These are phyloP conservation scores for Kodamaea anthophila DNA, from an alignment of 1,139 yeast species.

Conservation along the genomic window DNA sequence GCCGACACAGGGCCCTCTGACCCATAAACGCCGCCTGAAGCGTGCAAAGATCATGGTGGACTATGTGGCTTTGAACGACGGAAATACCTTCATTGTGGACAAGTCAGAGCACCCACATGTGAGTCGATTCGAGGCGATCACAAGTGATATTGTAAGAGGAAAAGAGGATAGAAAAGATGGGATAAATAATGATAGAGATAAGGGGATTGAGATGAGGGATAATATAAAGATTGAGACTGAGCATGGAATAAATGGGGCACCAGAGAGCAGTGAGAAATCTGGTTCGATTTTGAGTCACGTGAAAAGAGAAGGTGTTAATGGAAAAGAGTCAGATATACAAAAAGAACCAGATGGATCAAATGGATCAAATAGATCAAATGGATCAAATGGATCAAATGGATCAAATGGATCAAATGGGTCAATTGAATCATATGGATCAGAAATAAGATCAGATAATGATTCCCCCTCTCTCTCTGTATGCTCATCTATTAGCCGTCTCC, in stretches of 20 bases:
- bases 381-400: not conserved
- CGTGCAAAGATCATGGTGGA: constrained; percentile 55
- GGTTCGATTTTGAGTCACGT: too few species aligned
- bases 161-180: not conserved
- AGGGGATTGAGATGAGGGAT: not conserved
- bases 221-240: not conserved
- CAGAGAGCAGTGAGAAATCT: too few species aligned
- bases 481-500: not conserved
- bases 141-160: not conserved
- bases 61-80: constrained; percentile 75
- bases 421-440: too few species aligned
- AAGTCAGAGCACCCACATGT: constrained; percentile 62
- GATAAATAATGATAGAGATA: not conserved
- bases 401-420: not conserved
- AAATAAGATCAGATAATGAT: too few species aligned
- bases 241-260: not conserved
- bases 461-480: too few species aligned
- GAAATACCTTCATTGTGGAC: constrained; percentile 56
- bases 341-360: not conserved
- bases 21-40: constrained; percentile 49
- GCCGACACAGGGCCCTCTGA: constrained; percentile 45
- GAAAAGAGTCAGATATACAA: not conserved
- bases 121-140: constrained; percentile 23
- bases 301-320: not conserved
- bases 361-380: not conserved